A percentile compares a stretch with the other conserved stretches of the same genome.
phyloP scores from a whole-genome alignment of 169 alveolate species.

The Babesia caballi region DNA sequence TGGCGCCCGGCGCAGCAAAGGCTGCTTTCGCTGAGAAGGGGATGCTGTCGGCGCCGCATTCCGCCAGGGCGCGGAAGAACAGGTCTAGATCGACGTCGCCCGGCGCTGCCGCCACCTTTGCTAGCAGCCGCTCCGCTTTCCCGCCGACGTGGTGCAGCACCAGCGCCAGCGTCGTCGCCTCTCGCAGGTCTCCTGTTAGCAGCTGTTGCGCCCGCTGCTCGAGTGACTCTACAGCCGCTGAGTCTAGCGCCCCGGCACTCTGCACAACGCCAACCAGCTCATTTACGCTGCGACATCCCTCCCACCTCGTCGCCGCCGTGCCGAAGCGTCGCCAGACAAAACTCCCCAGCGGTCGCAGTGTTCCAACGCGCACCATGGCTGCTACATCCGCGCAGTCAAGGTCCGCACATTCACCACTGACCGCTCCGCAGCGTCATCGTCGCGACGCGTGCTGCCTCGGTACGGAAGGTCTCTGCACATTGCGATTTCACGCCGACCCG shows the following conservation, averaged over 20 bases:
- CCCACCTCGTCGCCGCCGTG: background rate
- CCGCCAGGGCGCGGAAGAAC: slow-evolving; percentile 36
- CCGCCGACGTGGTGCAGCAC: slow-evolving; percentile 39
- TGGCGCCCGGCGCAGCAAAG: background rate
- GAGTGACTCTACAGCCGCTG: background rate
- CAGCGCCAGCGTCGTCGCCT: slow-evolving; percentile 33
- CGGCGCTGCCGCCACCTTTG: background rate
- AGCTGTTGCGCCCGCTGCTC: slow-evolving; percentile 24
- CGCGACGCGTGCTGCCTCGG: no score
- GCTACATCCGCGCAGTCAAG: no score
- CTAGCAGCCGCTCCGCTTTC: slow-evolving; percentile 1
- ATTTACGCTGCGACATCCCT: background rate
- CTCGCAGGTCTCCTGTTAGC: slow-evolving; percentile 22
- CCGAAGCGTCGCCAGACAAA: background rate
- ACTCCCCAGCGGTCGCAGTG: no score
- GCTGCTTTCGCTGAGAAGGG: background rate
- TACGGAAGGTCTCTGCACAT: no score
- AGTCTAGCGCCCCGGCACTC: background rate
- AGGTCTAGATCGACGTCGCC: slow-evolving; percentile 10
- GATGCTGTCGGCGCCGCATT: slow-evolving; percentile 7
- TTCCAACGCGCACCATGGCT: no score
- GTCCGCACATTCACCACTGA: no score
- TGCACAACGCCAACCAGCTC: slow-evolving; percentile 16
- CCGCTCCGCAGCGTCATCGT: no score
- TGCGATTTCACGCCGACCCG: no score